These are phyloP conservation scores for Hondaea fermentalgiana DNA, from an alignment of 108 stramenopile species.

Conservation along the genomic window DNA sequence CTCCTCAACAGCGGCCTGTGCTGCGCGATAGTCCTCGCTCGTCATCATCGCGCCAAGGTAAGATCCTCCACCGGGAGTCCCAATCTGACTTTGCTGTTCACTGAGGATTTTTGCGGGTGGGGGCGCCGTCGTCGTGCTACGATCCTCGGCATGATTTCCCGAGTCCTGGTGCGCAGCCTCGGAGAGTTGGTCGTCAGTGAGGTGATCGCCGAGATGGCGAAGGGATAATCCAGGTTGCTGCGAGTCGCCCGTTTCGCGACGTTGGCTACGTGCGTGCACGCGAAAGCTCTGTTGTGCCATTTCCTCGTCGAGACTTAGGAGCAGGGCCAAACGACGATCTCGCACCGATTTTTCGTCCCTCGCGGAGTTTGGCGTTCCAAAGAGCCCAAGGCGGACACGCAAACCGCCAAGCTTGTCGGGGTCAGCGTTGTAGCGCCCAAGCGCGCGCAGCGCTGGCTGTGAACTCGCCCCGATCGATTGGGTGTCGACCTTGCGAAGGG, in stretches of 20 bases:
- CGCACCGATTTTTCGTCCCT: not conserved
- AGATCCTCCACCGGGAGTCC: not conserved
- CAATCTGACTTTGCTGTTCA: not conserved
- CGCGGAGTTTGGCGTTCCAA: not conserved
- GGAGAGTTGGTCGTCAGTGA: not conserved
- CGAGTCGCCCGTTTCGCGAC: too few relatives aligned
- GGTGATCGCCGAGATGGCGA: too few relatives aligned
- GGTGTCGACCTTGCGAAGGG: not conserved
- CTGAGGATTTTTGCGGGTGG: not conserved
- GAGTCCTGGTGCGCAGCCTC: not conserved
- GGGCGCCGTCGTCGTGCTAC: too few relatives aligned
- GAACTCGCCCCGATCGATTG: not conserved
- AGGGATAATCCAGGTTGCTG: too few relatives aligned
- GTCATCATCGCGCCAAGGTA: not conserved
- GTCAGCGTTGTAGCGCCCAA: not conserved
- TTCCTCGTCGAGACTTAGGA: not conserved
- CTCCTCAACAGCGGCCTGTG: not conserved
- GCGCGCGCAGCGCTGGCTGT: not conserved
- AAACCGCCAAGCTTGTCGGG: not conserved
- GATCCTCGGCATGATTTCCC: too few relatives aligned
- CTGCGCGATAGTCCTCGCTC: not conserved
- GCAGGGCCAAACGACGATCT: not conserved
- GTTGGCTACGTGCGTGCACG: not conserved
- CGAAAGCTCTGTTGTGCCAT: not conserved
- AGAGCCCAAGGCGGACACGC: not conserved